Evolutionary conservation across 768 basidiomycete species (phyloP), one percentile per base, ranked within the genome.

Genomic region (Boletus sensibilis): DNA sequence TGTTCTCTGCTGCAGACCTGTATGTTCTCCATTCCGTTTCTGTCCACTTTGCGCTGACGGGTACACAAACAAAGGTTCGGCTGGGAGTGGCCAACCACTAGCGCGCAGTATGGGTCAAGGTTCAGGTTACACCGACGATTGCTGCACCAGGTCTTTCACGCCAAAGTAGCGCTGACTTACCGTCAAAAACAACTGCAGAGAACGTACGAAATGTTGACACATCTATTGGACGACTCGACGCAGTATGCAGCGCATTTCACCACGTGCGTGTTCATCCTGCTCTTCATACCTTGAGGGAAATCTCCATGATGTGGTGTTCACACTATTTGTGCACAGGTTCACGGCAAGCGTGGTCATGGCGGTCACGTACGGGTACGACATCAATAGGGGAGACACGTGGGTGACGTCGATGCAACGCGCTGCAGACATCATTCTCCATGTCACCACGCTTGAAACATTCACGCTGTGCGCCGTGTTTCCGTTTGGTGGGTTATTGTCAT

Each of bases 101-200:
- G 52, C 14, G 53, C 63, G 25, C 59, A 43, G 5, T 71, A 71
- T 48, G 68, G 68, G 5, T 47, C 60, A 9, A 53, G 46, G 12
- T 69, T 62, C 55, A 60, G 68, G 44, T 21, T 62, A 18, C 64
- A 69, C 25, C 59, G 68, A 46, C 50, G 59, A 34, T 39, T 68
- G 21, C 42, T 67, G 5, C 60, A 66, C 31, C 61, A 64, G 21
- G 51, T 49, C 2, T 66, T 68, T 39, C 54, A 56, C 5, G 39
- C 53, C 18, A 57, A 61, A 9, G 55, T 57, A 1, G 52, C 58
- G 3, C 41, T 59, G 2, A 39, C 34, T 9, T 64, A 62, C 41
- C 60, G 65, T 23, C 58, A 50, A 35, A 47, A 33, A 23, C 67
- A 69, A 45, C 27, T 60, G 4, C 44, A 51, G 37, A 53, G 20